Evolutionary conservation across 139 green algal species (phyloP), one percentile per base, ranked within the genome.

Genomic region (Coelastrella sp.): DNA sequence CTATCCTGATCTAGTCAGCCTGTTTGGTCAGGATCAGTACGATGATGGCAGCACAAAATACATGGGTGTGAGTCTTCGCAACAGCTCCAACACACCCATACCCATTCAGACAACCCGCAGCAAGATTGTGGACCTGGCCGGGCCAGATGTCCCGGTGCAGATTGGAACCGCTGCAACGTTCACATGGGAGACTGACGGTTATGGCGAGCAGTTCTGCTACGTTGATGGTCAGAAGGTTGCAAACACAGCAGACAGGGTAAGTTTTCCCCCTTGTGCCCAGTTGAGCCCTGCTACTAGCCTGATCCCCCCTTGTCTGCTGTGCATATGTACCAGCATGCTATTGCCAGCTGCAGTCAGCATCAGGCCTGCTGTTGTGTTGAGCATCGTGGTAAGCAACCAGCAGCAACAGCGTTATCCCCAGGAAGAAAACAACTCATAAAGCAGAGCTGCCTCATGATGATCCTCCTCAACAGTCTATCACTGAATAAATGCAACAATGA

Each of bases 201-300:
- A 85, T 70, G 88, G 88, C 8, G 88, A 91, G 88, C 88, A 91
- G 72, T 91, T 91, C 60, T 91, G 88, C 81, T 91, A 89, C n/a
- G 88, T 91, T 15, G 88, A 91, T 70, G 81, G 81, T 9, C 57
- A 76, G 70, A 81, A 65, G 17, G 80, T 91, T 58, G 78, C 78
- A 17, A 91, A 91, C 78, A 80, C 78, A 17, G 78, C 87, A 20
- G 87, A 91, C 78, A 15, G 24, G 65, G 82, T 87, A n/a, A 87
- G 82, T 12, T 49, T 49, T 49, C 35, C 35, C 35, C 35, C 35
- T 49, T 3, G 35, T 49, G 35, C 35, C 35, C 35, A 49, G 35
- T 49, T 49, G 35, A 49, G 35, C 35, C 35, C 3, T 49, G 35
- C 35, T 49, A 1, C 35, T 49, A 49, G 35, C 35, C 35, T 49